Conservation (phyloP, 176 grass and related monocot species). For the Lolium rigidum region DNA sequence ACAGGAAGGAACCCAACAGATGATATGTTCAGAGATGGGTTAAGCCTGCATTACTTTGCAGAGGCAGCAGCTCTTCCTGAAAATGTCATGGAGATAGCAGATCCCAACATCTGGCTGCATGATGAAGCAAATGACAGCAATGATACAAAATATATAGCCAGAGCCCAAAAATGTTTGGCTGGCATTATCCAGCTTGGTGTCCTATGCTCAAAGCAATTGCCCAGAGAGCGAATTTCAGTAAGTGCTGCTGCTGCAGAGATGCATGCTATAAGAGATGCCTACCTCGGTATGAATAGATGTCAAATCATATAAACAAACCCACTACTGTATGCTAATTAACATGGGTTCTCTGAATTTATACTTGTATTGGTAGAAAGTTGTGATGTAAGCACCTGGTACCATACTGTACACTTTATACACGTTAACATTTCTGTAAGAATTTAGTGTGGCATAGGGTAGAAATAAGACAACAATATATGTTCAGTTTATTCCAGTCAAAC, state of each 20-base stretch:
- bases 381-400: background rate
- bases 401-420: background rate
- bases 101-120: slow-evolving; percentile 27
- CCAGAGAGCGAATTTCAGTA: background rate
- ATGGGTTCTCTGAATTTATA: slow-evolving; percentile 3
- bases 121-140: background rate
- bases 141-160: background rate
- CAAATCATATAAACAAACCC: background rate
- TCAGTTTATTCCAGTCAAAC: slow-evolving; percentile 15
- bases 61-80: background rate
- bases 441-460: background rate
- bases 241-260: slow-evolving; percentile 21
- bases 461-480: background rate
- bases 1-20: background rate
- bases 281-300: background rate
- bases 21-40: slow-evolving; percentile 23
- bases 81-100: background rate
- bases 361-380: background rate
- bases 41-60: slow-evolving; percentile 13
- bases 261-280: slow-evolving; percentile 34
- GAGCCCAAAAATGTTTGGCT: background rate
- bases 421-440: background rate
- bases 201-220: slow-evolving; percentile 30
- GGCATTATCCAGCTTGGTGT: slow-evolving; percentile 18
- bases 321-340: background rate